Base-by-base conservation (phyloP, 83 land plant species). In the Picea mariana region DNA sequence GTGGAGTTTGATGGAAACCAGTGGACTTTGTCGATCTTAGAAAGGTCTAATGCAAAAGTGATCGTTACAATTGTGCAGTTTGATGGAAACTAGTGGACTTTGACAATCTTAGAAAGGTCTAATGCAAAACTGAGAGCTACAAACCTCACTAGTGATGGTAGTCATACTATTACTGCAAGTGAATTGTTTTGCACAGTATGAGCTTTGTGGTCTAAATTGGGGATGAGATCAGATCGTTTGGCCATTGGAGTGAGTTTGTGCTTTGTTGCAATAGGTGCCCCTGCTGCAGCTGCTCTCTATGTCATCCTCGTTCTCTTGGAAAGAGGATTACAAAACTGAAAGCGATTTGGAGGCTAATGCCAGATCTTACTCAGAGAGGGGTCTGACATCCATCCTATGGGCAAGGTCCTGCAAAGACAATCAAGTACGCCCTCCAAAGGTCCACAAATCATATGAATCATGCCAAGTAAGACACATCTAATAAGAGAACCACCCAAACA, bases 131-230 rank as follows among this genome's bases (percentile, higher is more conserved):
- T 82, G 97, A 97, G 0, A 87, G 87, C 4, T 82, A 91, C 52
- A 96, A 96, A 77, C 98, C 95, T 64, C 84, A 94, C 80, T 95
- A 96, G 66, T 90, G 90, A 83, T 92, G 88, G 82, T 92, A 18
- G 97, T 96, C 2, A 91, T 96, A 64, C 49, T 86, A 18, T 85
- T 96, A 49, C 91, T 94, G 67, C 88, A 96, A 38, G 27, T 96
- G 26, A 96, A 96, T 72, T 96, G 97, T 77, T 86, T 94, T 82
- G 95, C 97, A 1, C 93, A 92, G 80, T 94, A 96, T 86, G 95
- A 92, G 2, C 81, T 96, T 5, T 94, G 95, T 87, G 97, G 97
- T 23, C 88, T 96, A 21, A 96, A 94, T 68, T 86, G 92, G 86
- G 97, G 98, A 6, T 96, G 62, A 87, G 94, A 68, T 86, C 94